Evolutionary conservation across 805 yeast species (phyloP).

Genomic region (Kodamaea hsintzibuensis): DNA sequence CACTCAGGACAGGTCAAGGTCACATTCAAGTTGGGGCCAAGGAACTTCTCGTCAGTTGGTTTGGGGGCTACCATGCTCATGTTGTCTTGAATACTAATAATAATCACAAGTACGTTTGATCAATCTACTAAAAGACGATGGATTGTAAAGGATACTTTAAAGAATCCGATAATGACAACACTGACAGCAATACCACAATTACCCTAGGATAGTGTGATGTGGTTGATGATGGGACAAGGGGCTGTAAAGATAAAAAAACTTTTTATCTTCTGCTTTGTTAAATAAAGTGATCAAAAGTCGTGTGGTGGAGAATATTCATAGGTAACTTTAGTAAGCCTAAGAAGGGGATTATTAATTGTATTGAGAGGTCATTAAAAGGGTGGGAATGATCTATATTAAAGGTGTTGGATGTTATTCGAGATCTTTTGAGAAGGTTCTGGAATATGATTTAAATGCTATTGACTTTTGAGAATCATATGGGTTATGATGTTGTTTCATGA

Average conservation of each 20-base stretch:
- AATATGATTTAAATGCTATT: no score
- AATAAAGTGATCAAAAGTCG: neutral
- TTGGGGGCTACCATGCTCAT: constrained; percentile 8
- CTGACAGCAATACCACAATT: constrained; percentile 2
- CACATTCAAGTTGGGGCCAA: constrained; percentile 83
- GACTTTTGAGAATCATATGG: no score
- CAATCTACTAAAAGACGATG: neutral
- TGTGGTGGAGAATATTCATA: neutral
- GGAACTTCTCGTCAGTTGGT: constrained; percentile 32
- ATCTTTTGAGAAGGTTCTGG: neutral
- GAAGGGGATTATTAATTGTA: neutral
- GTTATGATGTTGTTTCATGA: no score
- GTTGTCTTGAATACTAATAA: neutral
- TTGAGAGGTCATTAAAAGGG: neutral
- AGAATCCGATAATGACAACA: constrained; percentile 1
- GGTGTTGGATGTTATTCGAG: neutral
- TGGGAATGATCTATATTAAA: no score
- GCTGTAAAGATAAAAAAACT: neutral
- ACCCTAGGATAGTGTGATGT: neutral
- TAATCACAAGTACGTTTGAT: neutral
- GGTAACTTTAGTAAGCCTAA: neutral
- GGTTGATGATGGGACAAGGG: constrained; percentile 2
- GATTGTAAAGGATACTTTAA: neutral
- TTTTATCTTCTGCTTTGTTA: neutral
- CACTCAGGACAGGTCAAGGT: constrained; percentile 95